Evolutionary conservation across 495 filamentous ascomycete genomes (phyloP).

Genomic region (Talaromyces borbonicus): DNA sequence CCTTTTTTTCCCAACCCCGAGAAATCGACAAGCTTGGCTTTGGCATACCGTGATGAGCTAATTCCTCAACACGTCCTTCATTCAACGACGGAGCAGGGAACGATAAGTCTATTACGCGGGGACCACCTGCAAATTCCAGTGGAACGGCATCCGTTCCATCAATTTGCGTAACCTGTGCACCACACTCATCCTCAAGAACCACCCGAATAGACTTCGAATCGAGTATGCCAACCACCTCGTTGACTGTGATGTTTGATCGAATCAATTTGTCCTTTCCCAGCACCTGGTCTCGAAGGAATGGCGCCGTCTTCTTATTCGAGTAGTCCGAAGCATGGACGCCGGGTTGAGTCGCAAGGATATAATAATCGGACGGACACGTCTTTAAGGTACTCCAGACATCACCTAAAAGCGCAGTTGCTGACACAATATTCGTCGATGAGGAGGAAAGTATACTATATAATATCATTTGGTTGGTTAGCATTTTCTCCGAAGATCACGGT

Average conservation of each 20-base stretch:
- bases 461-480: conserved; percentile 21
- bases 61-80: conserved; percentile 27
- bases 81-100: conserved; percentile 39
- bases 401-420: conserved; percentile 26
- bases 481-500: neutral
- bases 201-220: conserved; percentile 45
- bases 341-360: conserved; percentile 74
- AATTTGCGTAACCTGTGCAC: conserved; percentile 40
- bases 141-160: conserved; percentile 44
- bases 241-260: conserved; percentile 40
- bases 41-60: conserved; percentile 39
- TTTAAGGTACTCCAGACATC: conserved; percentile 37
- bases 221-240: conserved; percentile 54
- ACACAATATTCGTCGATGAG: conserved; percentile 34
- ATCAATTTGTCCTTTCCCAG: conserved; percentile 37
- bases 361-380: conserved; percentile 63
- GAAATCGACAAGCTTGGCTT: neutral
- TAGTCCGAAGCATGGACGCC: conserved; percentile 62
- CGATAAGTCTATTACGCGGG: conserved; percentile 40
- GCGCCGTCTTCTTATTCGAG: conserved; percentile 40
- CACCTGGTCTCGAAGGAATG: conserved; percentile 50
- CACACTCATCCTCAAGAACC: conserved; percentile 42
- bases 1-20: neutral
- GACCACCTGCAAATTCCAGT: conserved; percentile 33
- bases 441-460: conserved; percentile 29